Base-by-base conservation (phyloP, 257 asterid genomes). In the Jasminum sambac region DNA sequence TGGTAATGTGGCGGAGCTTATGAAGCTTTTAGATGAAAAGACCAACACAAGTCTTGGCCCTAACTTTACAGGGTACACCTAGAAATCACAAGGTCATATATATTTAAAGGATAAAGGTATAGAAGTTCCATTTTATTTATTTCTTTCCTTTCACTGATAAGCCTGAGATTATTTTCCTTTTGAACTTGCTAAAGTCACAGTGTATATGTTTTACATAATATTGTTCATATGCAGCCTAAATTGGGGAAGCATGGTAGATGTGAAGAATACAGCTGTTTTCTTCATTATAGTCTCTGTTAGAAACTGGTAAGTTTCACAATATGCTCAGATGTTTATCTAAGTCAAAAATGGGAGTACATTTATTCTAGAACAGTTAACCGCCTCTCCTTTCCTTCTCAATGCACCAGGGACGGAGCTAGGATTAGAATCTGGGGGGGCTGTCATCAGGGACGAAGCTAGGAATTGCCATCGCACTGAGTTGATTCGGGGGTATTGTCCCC, bases 21-120 rank as follows among this genome's bases (percentile, higher is more conserved):
- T 26, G 67, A 79, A 79, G 74, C 76, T 84, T 73, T 69, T 84
- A 64, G 86, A 77, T 73, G 68, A 77, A 71, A 81, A 83, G 87
- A 76, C 48, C 41, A 71, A 80, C 71, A 78, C 80, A 44, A 84
- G 87, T 46, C 46, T 81, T 69, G 58, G 30, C 24, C 67, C 57
- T 13, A 74, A 21, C 21, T 26, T 19, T 39, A 50, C n/a, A n/a
- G 75, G 74, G 64, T 72, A 75, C 57, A 75, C 65, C 57, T 66
- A 44, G 63, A 72, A 68, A 25, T 58, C 30, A 21, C 74, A 84
- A 81, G 86, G 86, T 81, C 46, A 37, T 63, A 38, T 17, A 44
- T 17, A 64, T 48, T 24, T 36, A 37, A 61, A 37, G 50, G n/a
- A 37, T 16, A 59, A 37, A 55, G 36, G 58, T 14, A 37, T 21